Conservation (phyloP, 2,329 filamentous ascomycete species). For the Paraconiothyrium brasiliense region DNA sequence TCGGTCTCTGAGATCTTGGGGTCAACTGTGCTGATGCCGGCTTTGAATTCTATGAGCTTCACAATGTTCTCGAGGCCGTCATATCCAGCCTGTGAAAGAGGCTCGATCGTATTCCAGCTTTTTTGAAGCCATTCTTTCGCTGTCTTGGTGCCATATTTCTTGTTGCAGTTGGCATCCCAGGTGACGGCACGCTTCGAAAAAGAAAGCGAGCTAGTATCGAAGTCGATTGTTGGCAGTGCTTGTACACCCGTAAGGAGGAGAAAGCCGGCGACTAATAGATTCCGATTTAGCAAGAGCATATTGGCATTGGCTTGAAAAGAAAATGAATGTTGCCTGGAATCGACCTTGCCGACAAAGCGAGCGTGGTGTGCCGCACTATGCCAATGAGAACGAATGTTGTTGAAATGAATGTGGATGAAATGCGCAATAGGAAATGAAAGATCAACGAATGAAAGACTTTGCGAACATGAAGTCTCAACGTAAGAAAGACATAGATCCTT, state of each 20-base stretch:
- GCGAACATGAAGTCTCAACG: neutral
- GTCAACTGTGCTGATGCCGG: neutral
- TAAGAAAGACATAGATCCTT: neutral
- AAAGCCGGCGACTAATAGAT: neutral
- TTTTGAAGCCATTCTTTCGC: slow-evolving; percentile 1
- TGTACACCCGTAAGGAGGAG: neutral
- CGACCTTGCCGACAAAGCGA: neutral
- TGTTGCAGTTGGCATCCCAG: neutral
- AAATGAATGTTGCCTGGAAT: neutral
- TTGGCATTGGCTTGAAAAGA: neutral
- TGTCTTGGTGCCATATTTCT: neutral
- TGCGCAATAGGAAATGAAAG: neutral
- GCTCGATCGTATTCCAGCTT: neutral
- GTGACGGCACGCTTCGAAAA: neutral
- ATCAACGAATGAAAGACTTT: neutral
- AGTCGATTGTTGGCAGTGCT: neutral
- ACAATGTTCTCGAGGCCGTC: slow-evolving; percentile 1
- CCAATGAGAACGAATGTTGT: neutral
- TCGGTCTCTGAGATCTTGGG: neutral
- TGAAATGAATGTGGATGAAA: neutral
- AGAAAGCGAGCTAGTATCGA: neutral
- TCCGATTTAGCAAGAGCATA: neutral
- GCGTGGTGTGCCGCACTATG: neutral
- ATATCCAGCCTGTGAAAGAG: neutral
- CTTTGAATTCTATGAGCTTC: neutral